A percentile compares a stretch with the other conserved stretches of the same genome.
Evolutionary conservation across 768 basidiomycete genomes (phyloP).

Genomic region (Psilocybe tampanensis): DNA sequence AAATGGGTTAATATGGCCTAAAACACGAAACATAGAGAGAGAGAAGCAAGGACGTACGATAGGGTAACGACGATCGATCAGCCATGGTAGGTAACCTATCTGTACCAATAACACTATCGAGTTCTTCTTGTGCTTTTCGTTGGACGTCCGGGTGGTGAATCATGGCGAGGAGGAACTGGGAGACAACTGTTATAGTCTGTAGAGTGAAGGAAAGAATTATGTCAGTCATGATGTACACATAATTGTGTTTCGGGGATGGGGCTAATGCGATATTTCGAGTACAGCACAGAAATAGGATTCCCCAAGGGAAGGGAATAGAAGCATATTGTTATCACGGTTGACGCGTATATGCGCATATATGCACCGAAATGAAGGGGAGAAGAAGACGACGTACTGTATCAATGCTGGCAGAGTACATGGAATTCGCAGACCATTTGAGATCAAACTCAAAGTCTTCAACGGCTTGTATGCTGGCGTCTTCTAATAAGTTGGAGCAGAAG

Average conservation of each 20-base stretch:
- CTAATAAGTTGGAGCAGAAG: conserved; percentile 57
- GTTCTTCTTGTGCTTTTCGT: conserved; percentile 61
- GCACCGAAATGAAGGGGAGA: not conserved
- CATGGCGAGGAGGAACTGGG: conserved; percentile 65
- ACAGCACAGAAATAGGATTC: not conserved
- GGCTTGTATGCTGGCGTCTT: conserved; percentile 39
- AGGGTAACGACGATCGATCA: conserved; percentile 60
- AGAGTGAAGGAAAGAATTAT: not conserved
- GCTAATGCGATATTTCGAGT: not conserved
- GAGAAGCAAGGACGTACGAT: conserved; percentile 24
- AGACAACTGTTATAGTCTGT: conserved; percentile 56
- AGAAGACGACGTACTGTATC: conserved; percentile 52
- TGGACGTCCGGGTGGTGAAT: conserved; percentile 59
- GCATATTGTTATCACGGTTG: too few relatives aligned
- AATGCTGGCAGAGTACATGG: conserved; percentile 71
- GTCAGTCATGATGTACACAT: not conserved
- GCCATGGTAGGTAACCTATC: conserved; percentile 61
- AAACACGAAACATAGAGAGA: not conserved
- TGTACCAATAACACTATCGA: conserved; percentile 59
- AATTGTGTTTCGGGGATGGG: not conserved
- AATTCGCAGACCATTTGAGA: conserved; percentile 82
- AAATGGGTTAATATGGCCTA: not conserved
- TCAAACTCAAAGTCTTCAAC: conserved; percentile 60
- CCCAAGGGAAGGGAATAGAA: not conserved
- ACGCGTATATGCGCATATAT: not conserved